These are phyloP conservation scores for Talaromyces islandicus DNA, from an alignment of 2,329 filamentous ascomycete species.

Conservation along the genomic window DNA sequence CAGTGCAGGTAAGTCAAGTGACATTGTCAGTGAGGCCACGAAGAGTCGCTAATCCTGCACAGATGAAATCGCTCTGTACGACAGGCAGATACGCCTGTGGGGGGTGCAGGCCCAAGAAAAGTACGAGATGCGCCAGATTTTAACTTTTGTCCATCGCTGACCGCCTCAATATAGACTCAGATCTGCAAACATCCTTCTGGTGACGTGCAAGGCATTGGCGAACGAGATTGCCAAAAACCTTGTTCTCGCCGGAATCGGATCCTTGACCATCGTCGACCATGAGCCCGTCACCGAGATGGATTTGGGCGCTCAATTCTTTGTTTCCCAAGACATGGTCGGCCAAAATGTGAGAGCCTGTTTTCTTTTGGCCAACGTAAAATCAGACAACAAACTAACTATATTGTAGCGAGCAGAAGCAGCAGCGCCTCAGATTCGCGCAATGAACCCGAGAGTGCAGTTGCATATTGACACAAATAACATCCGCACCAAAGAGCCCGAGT, in stretches of 20 bases:
- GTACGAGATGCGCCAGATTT: conserved; percentile 27
- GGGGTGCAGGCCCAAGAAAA: conserved; percentile 87
- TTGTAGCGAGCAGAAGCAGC: conserved; percentile 70
- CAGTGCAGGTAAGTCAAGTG: conserved; percentile 25
- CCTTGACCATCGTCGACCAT: conserved; percentile 81
- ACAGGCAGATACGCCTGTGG: conserved; percentile 96
- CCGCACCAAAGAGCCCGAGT: conserved; percentile 62
- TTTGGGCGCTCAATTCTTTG: conserved; percentile 75
- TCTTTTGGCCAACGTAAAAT: no score
- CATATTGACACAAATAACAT: conserved; percentile 64
- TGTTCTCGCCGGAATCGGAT: conserved; percentile 85
- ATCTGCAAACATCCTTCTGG: conserved; percentile 79
- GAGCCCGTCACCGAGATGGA: conserved; percentile 70
- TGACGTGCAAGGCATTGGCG: conserved; percentile 79
- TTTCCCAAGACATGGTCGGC: conserved; percentile 66
- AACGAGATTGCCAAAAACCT: conserved; percentile 98
- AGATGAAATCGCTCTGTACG: conserved; percentile 97
- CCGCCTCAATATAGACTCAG: conserved; percentile 57
- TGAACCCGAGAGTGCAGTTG: conserved; percentile 84
- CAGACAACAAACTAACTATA: conserved; percentile 12
- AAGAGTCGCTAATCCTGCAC: conserved; percentile 5
- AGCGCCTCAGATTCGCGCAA: conserved; percentile 67
- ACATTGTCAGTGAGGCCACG: not conserved
- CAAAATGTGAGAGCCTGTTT: conserved; percentile 52
- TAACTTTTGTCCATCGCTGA: not conserved